phyloP scores from a whole-genome alignment of 2,329 filamentous ascomycete genomes.

The Aspergillus udagawae region DNA sequence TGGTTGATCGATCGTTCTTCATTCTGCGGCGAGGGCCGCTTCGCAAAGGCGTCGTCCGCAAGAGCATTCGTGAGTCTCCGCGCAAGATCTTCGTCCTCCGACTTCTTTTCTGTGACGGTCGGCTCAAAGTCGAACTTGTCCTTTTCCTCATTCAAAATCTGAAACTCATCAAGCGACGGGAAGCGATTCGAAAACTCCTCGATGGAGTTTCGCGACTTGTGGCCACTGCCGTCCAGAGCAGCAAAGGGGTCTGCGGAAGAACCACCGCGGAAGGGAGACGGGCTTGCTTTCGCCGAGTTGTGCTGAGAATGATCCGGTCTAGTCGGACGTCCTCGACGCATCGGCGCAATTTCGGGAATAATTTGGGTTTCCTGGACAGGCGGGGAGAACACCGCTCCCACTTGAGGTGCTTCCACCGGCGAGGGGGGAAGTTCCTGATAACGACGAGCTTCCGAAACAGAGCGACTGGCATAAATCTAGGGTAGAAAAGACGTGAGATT shows the following conservation, averaged over 20 bases:
- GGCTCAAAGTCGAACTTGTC: constrained; percentile 78
- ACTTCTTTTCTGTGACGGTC: constrained; percentile 41
- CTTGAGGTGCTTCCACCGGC: constrained; percentile 56
- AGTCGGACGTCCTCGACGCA: constrained; percentile 79
- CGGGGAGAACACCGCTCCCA: constrained; percentile 80
- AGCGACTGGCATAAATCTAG: constrained; percentile 66
- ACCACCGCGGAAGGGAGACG: constrained; percentile 63
- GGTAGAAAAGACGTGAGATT: constrained; percentile 1
- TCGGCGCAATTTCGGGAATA: constrained; percentile 87
- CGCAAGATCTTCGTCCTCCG: constrained; percentile 51
- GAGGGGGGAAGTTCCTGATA: constrained; percentile 58
- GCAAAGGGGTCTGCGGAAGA: constrained; percentile 81
- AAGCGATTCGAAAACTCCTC: constrained; percentile 86
- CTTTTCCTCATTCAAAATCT: constrained; percentile 79
- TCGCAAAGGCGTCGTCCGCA: constrained; percentile 78
- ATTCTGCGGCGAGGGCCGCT: constrained; percentile 34
- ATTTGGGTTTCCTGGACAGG: constrained; percentile 64
- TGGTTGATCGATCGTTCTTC: constrained; percentile 24
- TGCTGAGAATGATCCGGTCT: constrained; percentile 44
- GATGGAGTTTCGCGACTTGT: constrained; percentile 45
- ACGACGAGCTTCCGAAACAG: constrained; percentile 60
- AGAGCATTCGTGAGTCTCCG: constrained; percentile 70
- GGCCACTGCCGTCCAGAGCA: constrained; percentile 69
- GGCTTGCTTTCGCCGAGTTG: constrained; percentile 54
- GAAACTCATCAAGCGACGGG: constrained; percentile 89